These are phyloP conservation scores for Heterobasidion occidentale DNA, from an alignment of 1,284 basidiomycete species.

Conservation along the genomic window DNA sequence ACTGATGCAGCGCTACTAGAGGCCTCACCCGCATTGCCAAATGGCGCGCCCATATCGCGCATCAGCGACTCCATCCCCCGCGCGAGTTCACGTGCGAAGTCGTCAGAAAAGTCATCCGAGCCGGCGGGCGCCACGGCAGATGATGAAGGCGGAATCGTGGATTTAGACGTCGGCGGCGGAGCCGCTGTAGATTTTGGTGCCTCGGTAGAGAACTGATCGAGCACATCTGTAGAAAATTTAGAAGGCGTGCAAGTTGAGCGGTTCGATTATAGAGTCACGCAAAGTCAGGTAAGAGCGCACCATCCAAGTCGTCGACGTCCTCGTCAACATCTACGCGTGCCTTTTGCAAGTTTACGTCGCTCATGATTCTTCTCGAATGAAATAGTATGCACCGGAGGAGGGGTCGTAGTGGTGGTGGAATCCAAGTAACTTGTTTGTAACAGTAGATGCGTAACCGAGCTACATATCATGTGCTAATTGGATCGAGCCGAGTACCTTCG, in stretches of 20 bases:
- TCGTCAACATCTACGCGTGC: conserved; percentile 36
- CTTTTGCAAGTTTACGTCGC: not conserved
- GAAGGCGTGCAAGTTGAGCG: conserved; percentile 2
- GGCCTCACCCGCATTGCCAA: conserved; percentile 10
- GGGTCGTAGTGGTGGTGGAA: no score
- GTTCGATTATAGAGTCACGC: not conserved
- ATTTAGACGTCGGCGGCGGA: conserved; percentile 9
- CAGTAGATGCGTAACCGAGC: no score
- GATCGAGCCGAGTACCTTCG: no score
- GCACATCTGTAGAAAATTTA: conserved; percentile 32
- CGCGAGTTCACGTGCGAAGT: conserved; percentile 71
- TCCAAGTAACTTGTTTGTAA: no score
- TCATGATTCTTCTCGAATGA: not conserved
- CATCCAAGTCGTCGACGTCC: conserved; percentile 71
- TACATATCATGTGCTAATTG: no score
- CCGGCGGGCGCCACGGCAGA: conserved; percentile 21
- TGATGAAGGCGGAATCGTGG: conserved; percentile 11
- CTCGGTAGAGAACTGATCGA: conserved; percentile 37
- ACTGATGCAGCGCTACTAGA: conserved; percentile 14
- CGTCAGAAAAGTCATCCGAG: conserved; percentile 29
- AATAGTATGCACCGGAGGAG: not conserved
- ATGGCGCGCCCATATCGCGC: conserved; percentile 47
- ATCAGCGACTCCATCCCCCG: conserved; percentile 84
- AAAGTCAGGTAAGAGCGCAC: conserved; percentile 26
- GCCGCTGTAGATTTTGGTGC: conserved; percentile 19